These are phyloP conservation scores for Thielaviopsis ethacetica DNA, from an alignment of 2,329 filamentous ascomycete genomes.

Conservation along the genomic window DNA sequence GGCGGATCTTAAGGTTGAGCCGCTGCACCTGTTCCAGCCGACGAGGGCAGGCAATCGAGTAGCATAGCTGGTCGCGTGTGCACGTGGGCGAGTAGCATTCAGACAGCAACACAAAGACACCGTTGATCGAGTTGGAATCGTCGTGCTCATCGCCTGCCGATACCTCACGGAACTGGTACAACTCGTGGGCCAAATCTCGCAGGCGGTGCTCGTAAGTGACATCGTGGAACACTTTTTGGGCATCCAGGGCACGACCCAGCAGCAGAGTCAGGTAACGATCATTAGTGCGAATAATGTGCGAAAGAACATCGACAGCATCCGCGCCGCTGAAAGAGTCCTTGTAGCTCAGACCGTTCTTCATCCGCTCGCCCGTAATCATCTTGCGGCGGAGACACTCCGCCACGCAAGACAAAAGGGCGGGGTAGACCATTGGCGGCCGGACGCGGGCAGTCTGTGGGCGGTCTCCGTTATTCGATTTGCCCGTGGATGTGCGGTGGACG, in stretches of 20 bases:
- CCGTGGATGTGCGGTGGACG: slow-evolving; percentile 40
- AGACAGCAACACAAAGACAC: slow-evolving; percentile 87
- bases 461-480: slow-evolving; percentile 35
- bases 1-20: slow-evolving; percentile 82
- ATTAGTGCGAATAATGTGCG: slow-evolving; percentile 92
- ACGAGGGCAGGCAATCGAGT: slow-evolving; percentile 91
- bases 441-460: slow-evolving; percentile 44
- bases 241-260: slow-evolving; percentile 79
- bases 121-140: slow-evolving; percentile 61
- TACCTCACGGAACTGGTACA: slow-evolving; percentile 93
- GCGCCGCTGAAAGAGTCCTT: slow-evolving; percentile 93
- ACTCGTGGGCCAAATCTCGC: slow-evolving; percentile 82
- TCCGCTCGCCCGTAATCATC: slow-evolving; percentile 70
- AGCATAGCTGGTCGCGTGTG: slow-evolving; percentile 86
- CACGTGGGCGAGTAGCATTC: slow-evolving; percentile 98
- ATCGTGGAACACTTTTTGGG: slow-evolving; percentile 98
- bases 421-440: slow-evolving; percentile 76
- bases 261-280: slow-evolving; percentile 88
- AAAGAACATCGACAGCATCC: slow-evolving; percentile 88
- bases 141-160: slow-evolving; percentile 63
- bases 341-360: slow-evolving; percentile 94
- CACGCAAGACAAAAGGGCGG: slow-evolving; percentile 81
- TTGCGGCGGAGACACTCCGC: slow-evolving; percentile 84
- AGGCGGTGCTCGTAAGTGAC: slow-evolving; percentile 94
- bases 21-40: slow-evolving; percentile 88